Base-by-base conservation (phyloP, 805 yeast species). In the Blastobotrys attinorum region DNA sequence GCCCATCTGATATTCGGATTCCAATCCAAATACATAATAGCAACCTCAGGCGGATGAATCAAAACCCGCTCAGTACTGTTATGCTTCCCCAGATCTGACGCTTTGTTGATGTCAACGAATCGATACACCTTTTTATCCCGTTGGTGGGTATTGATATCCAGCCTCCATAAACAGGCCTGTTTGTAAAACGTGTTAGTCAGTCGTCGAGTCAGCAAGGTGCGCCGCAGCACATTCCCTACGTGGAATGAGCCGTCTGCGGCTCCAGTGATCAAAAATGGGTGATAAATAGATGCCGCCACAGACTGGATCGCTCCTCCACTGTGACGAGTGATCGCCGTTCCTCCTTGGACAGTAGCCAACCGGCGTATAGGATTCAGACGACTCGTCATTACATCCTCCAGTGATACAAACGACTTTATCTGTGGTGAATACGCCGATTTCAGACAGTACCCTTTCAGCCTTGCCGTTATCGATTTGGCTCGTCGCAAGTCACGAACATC, bases 21-120 rank as follows among this genome's bases (percentile, higher is more conserved):
- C 92, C 90, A 83, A 20, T 71, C 71, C 1, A 75, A 40, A 2
- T 73, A 51, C 0, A 77, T 69, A 4, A 83, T 61, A 13, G 66
- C 59, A 1, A 78, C 69, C 11, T 73, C 72, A 3, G 72, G 67
- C 1, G 85, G 79, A 41, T 70, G 54, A 1, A 65, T 52, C 6
- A 61, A 57, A 27, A 58, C 57, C 22, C 54, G 43, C 4, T 44
- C 53, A 15, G 39, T 46, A 3, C 37, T 59, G 40, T 60, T 63
- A 10, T 36, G 46, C 20, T 49, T 45, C 15, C 46, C 50, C 2
- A 55, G 59, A 60, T 21, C 64, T 63, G 40, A 56, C 52, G 32
- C 60, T 51, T 21, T 71, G 69, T 64, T 56, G 64, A 49, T 56
- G 57, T 61, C 76, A 42, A 54, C 74, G 60, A 64, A 60, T 54